phyloP scores from a whole-genome alignment of 1,284 basidiomycete genomes.

The Ceratobasidium sp. region DNA sequence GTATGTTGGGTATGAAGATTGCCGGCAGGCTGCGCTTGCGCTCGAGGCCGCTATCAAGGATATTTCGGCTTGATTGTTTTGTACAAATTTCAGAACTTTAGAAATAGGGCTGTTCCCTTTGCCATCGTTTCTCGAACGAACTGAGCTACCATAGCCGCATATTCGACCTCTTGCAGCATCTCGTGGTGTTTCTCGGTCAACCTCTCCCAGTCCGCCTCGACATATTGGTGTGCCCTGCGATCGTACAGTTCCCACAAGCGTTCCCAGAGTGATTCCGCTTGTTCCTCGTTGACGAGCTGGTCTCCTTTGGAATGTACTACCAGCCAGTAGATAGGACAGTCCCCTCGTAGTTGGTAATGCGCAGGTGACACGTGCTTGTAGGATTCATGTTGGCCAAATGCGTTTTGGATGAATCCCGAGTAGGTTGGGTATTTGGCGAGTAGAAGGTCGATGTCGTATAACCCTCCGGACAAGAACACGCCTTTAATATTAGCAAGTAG shows the following conservation, averaged over 20 bases:
- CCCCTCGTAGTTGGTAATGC: constrained; percentile 55
- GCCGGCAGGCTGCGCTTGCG: constrained; percentile 72
- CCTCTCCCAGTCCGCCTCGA: constrained; percentile 62
- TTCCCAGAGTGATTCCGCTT: constrained; percentile 69
- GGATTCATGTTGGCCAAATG: constrained; percentile 66
- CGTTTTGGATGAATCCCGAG: constrained; percentile 68
- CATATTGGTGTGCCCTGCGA: constrained; percentile 49
- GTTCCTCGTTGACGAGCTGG: constrained; percentile 70
- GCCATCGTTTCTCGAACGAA: constrained; percentile 50
- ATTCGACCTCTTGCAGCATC: constrained; percentile 58
- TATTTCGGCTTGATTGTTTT: constrained; percentile 2
- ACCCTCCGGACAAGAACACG: constrained; percentile 75
- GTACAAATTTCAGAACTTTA: not conserved
- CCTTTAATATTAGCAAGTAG: constrained; percentile 66
- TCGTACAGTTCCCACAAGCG: constrained; percentile 63
- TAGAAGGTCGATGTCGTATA: constrained; percentile 77
- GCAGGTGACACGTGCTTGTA: constrained; percentile 65
- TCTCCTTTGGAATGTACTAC: constrained; percentile 80
- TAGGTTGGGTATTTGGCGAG: constrained; percentile 72
- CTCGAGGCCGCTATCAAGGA: constrained; percentile 64
- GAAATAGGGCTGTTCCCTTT: constrained; percentile 15
- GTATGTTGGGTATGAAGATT: constrained; percentile 86
- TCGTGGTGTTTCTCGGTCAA: constrained; percentile 69
- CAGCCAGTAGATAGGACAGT: constrained; percentile 68
- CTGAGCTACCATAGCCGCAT: constrained; percentile 42